Evolutionary conservation across 805 yeast species (phyloP).

Genomic region (Scheffersomyces coipomensis): DNA sequence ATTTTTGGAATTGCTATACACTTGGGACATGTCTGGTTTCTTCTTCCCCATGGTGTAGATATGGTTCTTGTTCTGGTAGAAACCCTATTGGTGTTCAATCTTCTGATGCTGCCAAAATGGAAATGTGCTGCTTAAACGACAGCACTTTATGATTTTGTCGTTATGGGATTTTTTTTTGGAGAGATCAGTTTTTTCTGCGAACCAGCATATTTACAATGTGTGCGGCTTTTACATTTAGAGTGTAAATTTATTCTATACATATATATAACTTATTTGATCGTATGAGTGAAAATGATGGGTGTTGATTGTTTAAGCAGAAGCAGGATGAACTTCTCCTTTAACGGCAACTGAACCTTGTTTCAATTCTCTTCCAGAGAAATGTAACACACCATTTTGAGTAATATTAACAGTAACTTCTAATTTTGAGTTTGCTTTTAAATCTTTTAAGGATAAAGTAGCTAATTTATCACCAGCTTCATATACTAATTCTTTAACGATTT

Average conservation of each 20-base stretch:
- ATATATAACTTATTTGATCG: too few species aligned
- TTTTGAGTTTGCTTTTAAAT: conserved; percentile 59
- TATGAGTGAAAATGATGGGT: too few species aligned
- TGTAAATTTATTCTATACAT: too few species aligned
- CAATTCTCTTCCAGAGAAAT: conserved; percentile 64
- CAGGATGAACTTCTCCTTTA: conserved; percentile 56
- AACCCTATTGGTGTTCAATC: too few species aligned
- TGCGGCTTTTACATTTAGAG: too few species aligned
- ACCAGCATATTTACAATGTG: too few species aligned
- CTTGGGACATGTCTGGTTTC: conserved; percentile 45
- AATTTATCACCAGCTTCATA: conserved; percentile 71
- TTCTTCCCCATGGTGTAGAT: conserved; percentile 45
- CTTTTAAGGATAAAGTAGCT: conserved; percentile 76
- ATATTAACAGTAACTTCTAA: conserved; percentile 70
- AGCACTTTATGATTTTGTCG: too few species aligned
- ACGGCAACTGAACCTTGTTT: conserved; percentile 55
- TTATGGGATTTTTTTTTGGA: too few species aligned
- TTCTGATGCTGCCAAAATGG: too few species aligned
- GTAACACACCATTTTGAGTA: conserved; percentile 62
- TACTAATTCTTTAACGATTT: conserved; percentile 71
- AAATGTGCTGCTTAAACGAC: too few species aligned
- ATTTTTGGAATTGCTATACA: conserved; percentile 36
- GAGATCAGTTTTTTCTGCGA: too few species aligned
- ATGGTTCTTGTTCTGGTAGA: too few species aligned
- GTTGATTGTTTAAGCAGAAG: conserved; percentile 7